phyloP scores from a whole-genome alignment of 108 stramenopile species.

The Cylindrotheca closterium region DNA sequence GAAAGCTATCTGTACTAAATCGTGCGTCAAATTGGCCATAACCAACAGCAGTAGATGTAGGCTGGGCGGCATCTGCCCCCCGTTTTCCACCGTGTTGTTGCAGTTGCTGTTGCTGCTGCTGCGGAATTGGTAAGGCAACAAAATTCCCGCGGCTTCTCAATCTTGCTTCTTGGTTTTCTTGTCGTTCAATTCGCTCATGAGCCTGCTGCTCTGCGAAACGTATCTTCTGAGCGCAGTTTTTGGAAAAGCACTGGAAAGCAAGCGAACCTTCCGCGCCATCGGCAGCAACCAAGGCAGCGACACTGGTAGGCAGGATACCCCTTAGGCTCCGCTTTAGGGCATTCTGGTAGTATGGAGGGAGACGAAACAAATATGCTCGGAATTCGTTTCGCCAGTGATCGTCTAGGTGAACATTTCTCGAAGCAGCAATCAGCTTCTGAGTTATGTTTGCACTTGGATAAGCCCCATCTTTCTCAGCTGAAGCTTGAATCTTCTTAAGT shows the following conservation, averaged over 20 bases:
- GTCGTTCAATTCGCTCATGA: conserved; percentile 55
- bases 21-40: conserved; percentile 78
- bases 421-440: conserved; percentile 34
- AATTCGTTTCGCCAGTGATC: conserved; percentile 77
- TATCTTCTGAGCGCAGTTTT: conserved; percentile 66
- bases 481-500: conserved; percentile 44
- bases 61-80: conserved; percentile 1
- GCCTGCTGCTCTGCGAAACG: conserved; percentile 58
- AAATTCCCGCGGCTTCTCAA: conserved; percentile 28
- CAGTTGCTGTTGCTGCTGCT: conserved; percentile 14
- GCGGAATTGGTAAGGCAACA: no score
- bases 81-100: neutral
- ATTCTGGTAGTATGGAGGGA: conserved; percentile 74
- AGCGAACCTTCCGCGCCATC: conserved; percentile 33
- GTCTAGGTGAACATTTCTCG: conserved; percentile 52
- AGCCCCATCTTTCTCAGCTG: conserved; percentile 36
- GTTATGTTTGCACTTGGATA: conserved; percentile 9
- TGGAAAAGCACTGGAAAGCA: conserved; percentile 58
- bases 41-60: conserved; percentile 18
- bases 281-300: conserved; percentile 40
- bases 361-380: conserved; percentile 65
- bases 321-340: conserved; percentile 60
- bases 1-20: conserved; percentile 44
- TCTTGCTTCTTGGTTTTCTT: conserved; percentile 61
- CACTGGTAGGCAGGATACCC: conserved; percentile 58